Base-by-base conservation (phyloP, 1,139 yeast species). In the Sugiyamaella sp. region DNA sequence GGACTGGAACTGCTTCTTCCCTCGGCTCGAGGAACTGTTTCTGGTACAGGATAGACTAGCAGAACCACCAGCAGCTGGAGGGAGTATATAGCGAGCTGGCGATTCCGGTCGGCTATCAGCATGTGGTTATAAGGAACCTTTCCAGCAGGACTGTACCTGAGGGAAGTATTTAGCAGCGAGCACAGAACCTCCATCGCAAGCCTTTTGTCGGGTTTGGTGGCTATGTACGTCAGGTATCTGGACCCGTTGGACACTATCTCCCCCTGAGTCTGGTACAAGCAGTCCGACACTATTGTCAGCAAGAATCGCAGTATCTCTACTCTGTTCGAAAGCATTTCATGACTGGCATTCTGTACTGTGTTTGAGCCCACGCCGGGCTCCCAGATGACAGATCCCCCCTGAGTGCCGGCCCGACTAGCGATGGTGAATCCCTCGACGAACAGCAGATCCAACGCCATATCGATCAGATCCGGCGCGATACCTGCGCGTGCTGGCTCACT, bases 281-380 rank as follows among this genome's bases (percentile, higher is more conserved):
- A 76, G 47, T 77, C 79, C 0, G 96, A 86, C 21, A 81, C 75
- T n/a, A 91, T 70, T 0, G 85, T 76, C 4, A 87, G 63, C 9
- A 91, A 56, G 10, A 89, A 71, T 52, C 86, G 75, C 41, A 93
- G 63, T 1, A 88, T 73, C 60, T 88, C 95, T 3, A 83, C 69
- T 60, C 96, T 77, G 66, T 87, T 83, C 25, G 83, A 70, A 58
- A 88, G 95, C 41, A 81, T 64, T 8, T 78, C 74, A 3, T 63
- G 62, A 2, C 68, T 64, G 2, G 69, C 58, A 9, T 81, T 73
- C 51, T 78, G 74, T 0, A 86, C 81, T 1, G 73, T 64, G 6
- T 73, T 66, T 56, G 78, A 67, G 0, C 90, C 95, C 40, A 89
- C 77, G 1, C 96, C 96, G 0, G 88, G 82, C 62, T 87, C 95